Conservation (phyloP, 2,329 filamentous ascomycete species). For the Gaeumannomyces tritici region DNA sequence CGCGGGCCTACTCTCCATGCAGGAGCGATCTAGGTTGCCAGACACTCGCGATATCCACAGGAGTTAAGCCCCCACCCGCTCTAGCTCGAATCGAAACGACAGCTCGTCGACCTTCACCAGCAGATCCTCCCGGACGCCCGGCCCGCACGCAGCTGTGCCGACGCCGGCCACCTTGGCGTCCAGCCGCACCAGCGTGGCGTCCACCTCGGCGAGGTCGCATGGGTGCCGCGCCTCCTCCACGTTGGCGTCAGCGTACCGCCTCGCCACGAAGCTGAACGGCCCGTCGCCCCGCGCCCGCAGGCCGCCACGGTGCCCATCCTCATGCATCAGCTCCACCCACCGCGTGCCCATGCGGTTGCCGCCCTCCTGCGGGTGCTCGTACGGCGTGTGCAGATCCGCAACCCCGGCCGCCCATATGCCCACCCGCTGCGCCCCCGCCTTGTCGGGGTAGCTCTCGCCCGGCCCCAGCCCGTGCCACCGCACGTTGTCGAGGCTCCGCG, state of each 20-base stretch:
- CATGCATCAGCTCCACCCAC: conserved; percentile 36
- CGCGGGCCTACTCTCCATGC: too few species aligned
- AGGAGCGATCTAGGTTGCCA: too few species aligned
- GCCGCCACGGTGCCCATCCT: conserved; percentile 16
- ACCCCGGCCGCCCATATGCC: conserved; percentile 36
- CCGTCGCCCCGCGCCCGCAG: conserved; percentile 18
- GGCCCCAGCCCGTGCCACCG: conserved; percentile 55
- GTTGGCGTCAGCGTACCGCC: conserved; percentile 39
- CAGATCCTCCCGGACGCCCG: conserved; percentile 33
- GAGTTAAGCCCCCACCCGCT: conserved; percentile 11
- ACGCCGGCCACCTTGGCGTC: conserved; percentile 38
- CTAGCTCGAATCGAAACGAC: conserved; percentile 31
- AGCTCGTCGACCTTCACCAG: conserved; percentile 29
- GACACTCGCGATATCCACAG: too few species aligned
- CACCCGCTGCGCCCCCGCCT: conserved; percentile 41
- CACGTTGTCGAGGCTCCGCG: conserved; percentile 32
- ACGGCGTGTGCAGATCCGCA: conserved; percentile 42
- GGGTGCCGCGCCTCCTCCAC: conserved; percentile 54
- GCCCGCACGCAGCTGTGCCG: conserved; percentile 38
- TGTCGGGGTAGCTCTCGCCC: conserved; percentile 56
- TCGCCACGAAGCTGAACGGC: conserved; percentile 45
- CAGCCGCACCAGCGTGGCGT: conserved; percentile 31
- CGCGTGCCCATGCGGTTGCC: conserved; percentile 53
- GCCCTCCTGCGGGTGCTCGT: conserved; percentile 61
- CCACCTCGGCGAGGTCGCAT: conserved; percentile 45